Evolutionary conservation across 1,284 basidiomycete genomes (phyloP), one percentile per base, ranked within the genome.

Genomic region (Pholiota adiposa): DNA sequence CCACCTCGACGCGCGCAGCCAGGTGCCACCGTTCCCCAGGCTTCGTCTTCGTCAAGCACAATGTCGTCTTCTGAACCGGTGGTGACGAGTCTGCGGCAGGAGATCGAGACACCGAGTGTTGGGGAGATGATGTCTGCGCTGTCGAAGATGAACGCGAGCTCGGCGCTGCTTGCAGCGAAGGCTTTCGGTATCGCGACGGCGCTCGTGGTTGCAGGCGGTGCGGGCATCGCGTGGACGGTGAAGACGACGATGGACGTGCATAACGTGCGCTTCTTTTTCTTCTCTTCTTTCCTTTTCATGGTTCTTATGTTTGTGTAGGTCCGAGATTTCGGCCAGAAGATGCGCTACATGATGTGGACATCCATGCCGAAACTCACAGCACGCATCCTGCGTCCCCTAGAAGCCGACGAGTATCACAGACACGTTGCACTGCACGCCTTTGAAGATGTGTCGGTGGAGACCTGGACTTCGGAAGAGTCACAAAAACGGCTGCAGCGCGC

Each of bases 311-410:
- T 18, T 44, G 49, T 25, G 18, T 58, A 89, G 87, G 82, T 81
- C 0, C 68, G 78, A 55, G 83, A 88, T 65, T 89, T 89, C 65
- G 82, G 80, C 2, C 71, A 76, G 16, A 72, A 73, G 51, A 85
- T 86, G 82, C 82, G 84, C 16, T 57, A 63, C 2, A 68, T 76
- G 4, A 68, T 87, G 7, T 72, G 79, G 44, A 69, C 69, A 0
- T 70, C 75, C 4, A 76, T 86, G 71, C 86, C 87, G 0, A 63
- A 72, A 16, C 72, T 89, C 12, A 79, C 80, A 0, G 70, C 78
- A 0, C 79, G 80, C 21, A 85, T 89, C 60, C 79, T 87, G 56
- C 76, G 83, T 6, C 63, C 73, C 2, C 72, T 75, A 6, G 72
- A 75, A 29, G 68, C 70, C 3, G 74, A 76, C 4, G 78, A 80